phyloP scores from a whole-genome alignment of 495 filamentous ascomycete genomes.

The Massariosphaeria phaeospora region DNA sequence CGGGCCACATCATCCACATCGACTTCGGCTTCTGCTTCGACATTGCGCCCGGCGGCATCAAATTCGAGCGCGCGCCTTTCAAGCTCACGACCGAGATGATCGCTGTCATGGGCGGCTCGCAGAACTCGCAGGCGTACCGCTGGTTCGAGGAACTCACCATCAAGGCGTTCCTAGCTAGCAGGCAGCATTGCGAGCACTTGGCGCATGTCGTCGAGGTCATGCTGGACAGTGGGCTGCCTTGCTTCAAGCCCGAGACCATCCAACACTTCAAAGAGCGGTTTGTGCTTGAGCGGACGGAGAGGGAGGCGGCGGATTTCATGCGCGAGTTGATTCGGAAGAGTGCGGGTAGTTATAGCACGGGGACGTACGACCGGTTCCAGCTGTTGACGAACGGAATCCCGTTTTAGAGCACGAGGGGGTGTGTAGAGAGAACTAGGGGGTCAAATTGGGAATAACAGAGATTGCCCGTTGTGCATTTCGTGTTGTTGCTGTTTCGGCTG shows the following conservation, averaged over 20 bases:
- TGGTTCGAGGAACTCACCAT: slow-evolving; percentile 96
- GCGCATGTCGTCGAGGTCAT: slow-evolving; percentile 85
- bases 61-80: slow-evolving; percentile 96
- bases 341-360: slow-evolving; percentile 80
- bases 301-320: slow-evolving; percentile 94
- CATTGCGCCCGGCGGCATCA: slow-evolving; percentile 92
- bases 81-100: slow-evolving; percentile 98
- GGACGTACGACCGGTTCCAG: slow-evolving; percentile 95
- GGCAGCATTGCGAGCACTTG: slow-evolving; percentile 80
- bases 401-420: slow-evolving; percentile 55
- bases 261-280: slow-evolving; percentile 90
- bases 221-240: slow-evolving; percentile 93
- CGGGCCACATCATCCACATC: slow-evolving; percentile 95
- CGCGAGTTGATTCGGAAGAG: slow-evolving; percentile 81
- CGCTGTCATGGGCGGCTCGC: slow-evolving; percentile 88
- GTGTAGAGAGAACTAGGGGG: neutral
- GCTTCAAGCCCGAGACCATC: slow-evolving; percentile 96
- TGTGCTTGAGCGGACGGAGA: slow-evolving; percentile 85
- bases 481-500: no score
- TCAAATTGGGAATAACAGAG: no score
- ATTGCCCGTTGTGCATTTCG: no score
- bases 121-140: slow-evolving; percentile 77
- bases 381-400: slow-evolving; percentile 96
- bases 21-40: slow-evolving; percentile 99
- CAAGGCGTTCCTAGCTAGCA: slow-evolving; percentile 90